phyloP scores from a whole-genome alignment of 345 rosid species.

The Populus nigra region DNA sequence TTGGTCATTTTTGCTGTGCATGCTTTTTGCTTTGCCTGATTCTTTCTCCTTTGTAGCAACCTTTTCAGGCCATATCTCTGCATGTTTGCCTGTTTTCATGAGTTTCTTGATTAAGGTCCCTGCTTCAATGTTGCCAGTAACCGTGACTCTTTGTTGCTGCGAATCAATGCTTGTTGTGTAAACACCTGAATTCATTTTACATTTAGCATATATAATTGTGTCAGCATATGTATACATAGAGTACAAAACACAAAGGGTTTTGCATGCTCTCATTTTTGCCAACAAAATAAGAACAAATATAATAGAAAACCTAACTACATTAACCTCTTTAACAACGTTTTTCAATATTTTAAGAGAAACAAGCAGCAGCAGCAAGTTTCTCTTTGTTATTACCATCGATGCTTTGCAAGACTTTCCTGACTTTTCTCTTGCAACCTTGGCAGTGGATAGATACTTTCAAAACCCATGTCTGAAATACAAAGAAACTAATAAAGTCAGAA shows the following conservation, averaged over 20 bases:
- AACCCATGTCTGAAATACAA: constrained; percentile 24
- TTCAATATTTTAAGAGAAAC: background rate
- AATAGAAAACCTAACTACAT: background rate
- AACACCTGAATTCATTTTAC: constrained; percentile 16
- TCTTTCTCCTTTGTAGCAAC: background rate
- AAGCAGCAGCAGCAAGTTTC: background rate
- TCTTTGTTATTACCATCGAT: constrained; percentile 20
- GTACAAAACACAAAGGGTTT: background rate
- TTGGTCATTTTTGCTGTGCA: background rate
- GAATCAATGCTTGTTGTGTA: constrained; percentile 25
- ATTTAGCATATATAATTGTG: too few relatives aligned
- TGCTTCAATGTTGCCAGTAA: constrained; percentile 24
- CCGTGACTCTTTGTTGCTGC: constrained; percentile 25
- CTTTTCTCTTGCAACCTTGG: constrained; percentile 34
- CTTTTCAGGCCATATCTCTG: constrained; percentile 26
- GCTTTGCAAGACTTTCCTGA: constrained; percentile 23
- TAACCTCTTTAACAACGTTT: background rate
- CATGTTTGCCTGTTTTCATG: constrained; percentile 19
- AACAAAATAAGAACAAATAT: background rate
- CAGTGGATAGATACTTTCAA: constrained; percentile 30
- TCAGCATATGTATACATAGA: too few relatives aligned
- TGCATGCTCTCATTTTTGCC: too few relatives aligned
- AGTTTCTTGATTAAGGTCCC: constrained; percentile 29
- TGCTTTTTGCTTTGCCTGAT: background rate
- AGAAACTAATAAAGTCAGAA: background rate